Percentiles rank a stretch among this genome's conserved stretches.
phyloP scores from a whole-genome alignment of 352 stramenopile species.

The Globisporangium cystogenes region DNA sequence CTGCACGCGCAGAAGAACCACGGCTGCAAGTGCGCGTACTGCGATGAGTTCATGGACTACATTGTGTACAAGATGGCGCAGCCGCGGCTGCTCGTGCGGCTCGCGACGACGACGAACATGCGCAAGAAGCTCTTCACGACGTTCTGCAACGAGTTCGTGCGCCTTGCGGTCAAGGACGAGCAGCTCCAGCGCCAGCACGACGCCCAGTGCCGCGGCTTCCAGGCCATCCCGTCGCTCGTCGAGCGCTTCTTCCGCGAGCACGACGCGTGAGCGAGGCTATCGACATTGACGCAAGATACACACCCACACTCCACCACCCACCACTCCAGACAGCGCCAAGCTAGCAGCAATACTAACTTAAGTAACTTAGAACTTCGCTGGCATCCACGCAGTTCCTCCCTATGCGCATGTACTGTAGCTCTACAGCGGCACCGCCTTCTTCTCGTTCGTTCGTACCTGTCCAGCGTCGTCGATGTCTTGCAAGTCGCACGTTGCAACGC shows the following conservation, averaged over 20 bases:
- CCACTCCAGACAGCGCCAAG: no score
- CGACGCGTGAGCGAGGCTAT: conserved; percentile 2
- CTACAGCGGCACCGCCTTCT: no score
- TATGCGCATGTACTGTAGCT: no score
- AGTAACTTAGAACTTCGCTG: no score
- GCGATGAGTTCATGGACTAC: conserved; percentile 42
- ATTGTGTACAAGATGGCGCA: conserved; percentile 47
- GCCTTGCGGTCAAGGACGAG: conserved; percentile 28
- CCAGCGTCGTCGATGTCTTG: no score
- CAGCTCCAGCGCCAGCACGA: conserved; percentile 19
- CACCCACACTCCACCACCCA: background rate
- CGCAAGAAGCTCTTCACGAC: conserved; percentile 38
- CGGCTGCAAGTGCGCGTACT: conserved; percentile 33
- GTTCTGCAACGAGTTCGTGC: conserved; percentile 45
- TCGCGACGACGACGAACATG: conserved; percentile 25
- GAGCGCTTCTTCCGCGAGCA: conserved; percentile 36
- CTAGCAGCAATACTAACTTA: no score
- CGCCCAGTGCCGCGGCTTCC: conserved; percentile 22
- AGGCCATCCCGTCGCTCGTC: conserved; percentile 37
- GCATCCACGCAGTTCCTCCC: no score
- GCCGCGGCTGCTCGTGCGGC: conserved; percentile 39
- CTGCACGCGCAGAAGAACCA: conserved; percentile 37
- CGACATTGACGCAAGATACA: background rate
- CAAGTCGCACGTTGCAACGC: no score
- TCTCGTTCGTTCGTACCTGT: no score